Conservation (phyloP, 768 basidiomycete species). For the Russula dissimulans region DNA sequence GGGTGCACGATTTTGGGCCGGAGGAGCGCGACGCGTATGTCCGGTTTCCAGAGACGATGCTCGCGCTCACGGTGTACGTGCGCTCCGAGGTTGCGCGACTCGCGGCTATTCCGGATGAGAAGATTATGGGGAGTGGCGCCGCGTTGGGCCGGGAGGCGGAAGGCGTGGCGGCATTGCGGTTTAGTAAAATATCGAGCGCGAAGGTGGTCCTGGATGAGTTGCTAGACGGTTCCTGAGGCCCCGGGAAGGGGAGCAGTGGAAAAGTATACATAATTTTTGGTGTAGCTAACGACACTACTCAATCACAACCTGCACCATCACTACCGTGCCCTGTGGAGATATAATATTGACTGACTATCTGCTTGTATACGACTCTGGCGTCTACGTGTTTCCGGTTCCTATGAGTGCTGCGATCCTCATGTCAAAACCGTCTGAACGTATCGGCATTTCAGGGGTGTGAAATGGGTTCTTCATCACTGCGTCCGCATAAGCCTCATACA, state of each 20-base stretch:
- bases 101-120: constrained; percentile 13
- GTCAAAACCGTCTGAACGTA: constrained; percentile 86
- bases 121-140: background rate
- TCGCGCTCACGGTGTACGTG: constrained; percentile 41
- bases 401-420: constrained; percentile 52
- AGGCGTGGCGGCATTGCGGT: constrained; percentile 10
- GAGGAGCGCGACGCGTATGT: constrained; percentile 59
- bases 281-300: constrained; percentile 9
- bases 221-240: background rate
- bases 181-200: constrained; percentile 7
- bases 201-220: background rate
- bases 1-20: constrained; percentile 61
- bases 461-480: constrained; percentile 99
- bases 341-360: background rate
- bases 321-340: background rate
- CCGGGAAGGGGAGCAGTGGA: background rate
- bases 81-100: constrained; percentile 14
- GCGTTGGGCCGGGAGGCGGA: constrained; percentile 12
- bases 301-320: background rate
- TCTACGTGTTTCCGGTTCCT: constrained; percentile 10
- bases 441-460: constrained; percentile 99
- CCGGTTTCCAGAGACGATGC: constrained; percentile 66
- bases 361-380: background rate
- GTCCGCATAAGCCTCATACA: constrained; percentile 91
- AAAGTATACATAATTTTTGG: background rate